A percentile compares a stretch with the other conserved stretches of the same genome.
Conservation (phyloP, 352 stramenopile genomes). For the Globisporangium rhizosaccharum region DNA sequence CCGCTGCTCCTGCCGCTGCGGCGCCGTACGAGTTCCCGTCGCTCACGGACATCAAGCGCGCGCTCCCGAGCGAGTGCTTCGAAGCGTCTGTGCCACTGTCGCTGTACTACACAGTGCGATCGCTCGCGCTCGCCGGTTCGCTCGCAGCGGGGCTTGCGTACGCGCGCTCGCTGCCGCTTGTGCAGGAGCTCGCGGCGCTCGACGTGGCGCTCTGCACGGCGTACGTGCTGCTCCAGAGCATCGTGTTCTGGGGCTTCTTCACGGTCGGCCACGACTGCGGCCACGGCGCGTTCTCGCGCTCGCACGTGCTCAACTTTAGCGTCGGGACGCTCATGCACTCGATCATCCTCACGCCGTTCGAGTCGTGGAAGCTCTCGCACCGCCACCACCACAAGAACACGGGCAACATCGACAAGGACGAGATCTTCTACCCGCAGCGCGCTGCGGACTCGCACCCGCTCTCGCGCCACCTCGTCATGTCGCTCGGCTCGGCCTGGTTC, state of each 20-base stretch:
- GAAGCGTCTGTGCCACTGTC: constrained; percentile 64
- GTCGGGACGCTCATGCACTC: constrained; percentile 75
- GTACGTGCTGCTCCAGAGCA: constrained; percentile 69
- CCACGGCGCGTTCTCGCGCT: constrained; percentile 76
- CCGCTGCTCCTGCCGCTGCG: constrained; percentile 13
- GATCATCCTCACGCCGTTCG: constrained; percentile 74
- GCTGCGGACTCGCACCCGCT: constrained; percentile 43
- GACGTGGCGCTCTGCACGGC: constrained; percentile 38
- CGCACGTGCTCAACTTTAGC: constrained; percentile 72
- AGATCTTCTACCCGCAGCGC: constrained; percentile 80
- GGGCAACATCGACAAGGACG: constrained; percentile 80
- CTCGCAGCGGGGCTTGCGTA: constrained; percentile 40
- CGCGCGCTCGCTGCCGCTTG: constrained; percentile 33
- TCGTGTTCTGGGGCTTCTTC: constrained; percentile 85
- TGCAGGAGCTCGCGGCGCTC: constrained; percentile 27
- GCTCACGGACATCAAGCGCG: constrained; percentile 78
- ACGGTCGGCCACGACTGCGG: constrained; percentile 78
- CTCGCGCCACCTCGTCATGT: constrained; percentile 35
- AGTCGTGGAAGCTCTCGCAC: constrained; percentile 79
- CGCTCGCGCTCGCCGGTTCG: constrained; percentile 35
- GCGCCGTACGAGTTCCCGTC: constrained; percentile 58
- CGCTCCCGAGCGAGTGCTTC: constrained; percentile 64
- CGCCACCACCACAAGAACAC: constrained; percentile 87
- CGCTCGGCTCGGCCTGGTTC: constrained; percentile 63
- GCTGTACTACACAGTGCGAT: constrained; percentile 67